Percentiles rank a stretch among this genome's conserved stretches.
phyloP scores from a whole-genome alignment of 495 filamentous ascomycete species.

The Geopyxis carbonaria region DNA sequence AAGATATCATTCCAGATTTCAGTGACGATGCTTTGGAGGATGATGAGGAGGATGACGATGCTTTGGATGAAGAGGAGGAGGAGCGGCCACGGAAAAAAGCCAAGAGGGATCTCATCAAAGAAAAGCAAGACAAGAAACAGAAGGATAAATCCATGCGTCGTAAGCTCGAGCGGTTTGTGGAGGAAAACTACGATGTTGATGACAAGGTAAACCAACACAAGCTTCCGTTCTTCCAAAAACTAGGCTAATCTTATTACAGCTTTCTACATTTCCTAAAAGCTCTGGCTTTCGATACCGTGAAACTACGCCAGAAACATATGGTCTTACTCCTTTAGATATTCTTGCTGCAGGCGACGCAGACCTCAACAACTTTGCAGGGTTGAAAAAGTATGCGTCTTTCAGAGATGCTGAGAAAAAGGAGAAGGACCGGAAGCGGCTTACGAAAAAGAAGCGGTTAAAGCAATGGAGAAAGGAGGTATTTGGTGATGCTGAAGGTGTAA shows the following conservation, averaged over 20 bases:
- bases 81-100: slow-evolving; percentile 41
- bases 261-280: slow-evolving; percentile 26
- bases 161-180: slow-evolving; percentile 73
- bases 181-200: slow-evolving; percentile 59
- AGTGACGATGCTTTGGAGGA: slow-evolving; percentile 39
- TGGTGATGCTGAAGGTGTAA: slow-evolving; percentile 48
- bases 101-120: slow-evolving; percentile 44
- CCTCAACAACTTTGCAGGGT: slow-evolving; percentile 75
- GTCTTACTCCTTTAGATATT: slow-evolving; percentile 76
- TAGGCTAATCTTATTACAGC: slow-evolving; percentile 3
- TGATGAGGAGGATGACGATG: slow-evolving; percentile 28
- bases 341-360: slow-evolving; percentile 70
- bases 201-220: slow-evolving; percentile 32
- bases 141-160: slow-evolving; percentile 58
- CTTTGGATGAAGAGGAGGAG: slow-evolving; percentile 17
- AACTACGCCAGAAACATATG: slow-evolving; percentile 77
- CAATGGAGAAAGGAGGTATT: slow-evolving; percentile 90
- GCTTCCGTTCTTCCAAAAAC: background rate
- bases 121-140: slow-evolving; percentile 52
- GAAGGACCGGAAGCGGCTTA: slow-evolving; percentile 67
- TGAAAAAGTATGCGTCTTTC: slow-evolving; percentile 89
- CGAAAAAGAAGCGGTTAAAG: slow-evolving; percentile 76
- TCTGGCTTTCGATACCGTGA: slow-evolving; percentile 76
- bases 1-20: slow-evolving; percentile 77
- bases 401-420: slow-evolving; percentile 73